Conservation (phyloP, 306 rosid genomes). For the Lathyrus sativus region DNA sequence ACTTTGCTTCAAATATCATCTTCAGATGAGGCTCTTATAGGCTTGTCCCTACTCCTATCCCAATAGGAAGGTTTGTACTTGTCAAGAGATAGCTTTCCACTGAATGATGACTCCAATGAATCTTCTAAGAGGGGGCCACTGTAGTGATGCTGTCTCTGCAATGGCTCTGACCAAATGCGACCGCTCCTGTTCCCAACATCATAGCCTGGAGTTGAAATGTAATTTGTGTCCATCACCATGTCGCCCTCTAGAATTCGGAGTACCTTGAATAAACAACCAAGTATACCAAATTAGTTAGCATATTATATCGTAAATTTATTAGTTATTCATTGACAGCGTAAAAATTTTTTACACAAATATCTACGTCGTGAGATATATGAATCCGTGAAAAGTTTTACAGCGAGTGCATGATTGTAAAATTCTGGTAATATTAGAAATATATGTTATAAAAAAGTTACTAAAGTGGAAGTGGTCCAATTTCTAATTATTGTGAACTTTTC, state of each 20-base stretch:
- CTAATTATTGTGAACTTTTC: background rate
- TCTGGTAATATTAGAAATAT: background rate
- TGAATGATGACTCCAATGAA: constrained; percentile 61
- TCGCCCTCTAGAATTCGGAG: constrained; percentile 95
- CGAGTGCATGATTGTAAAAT: background rate
- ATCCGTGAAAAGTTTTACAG: background rate
- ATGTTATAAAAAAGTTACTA: background rate
- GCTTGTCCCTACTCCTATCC: constrained; percentile 60
- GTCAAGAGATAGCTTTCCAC: constrained; percentile 72
- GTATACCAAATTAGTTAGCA: constrained; percentile 3
- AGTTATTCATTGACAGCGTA: background rate
- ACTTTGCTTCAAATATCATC: constrained; percentile 41
- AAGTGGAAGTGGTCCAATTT: background rate
- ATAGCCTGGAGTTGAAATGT: constrained; percentile 63
- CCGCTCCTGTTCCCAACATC: constrained; percentile 82
- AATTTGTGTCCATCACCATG: constrained; percentile 79
- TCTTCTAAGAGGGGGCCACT: constrained; percentile 64
- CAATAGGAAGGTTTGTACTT: constrained; percentile 61
- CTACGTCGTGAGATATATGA: background rate
- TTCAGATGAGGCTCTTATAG: constrained; percentile 59
- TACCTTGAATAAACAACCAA: constrained; percentile 56
- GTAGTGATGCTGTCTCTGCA: constrained; percentile 57
- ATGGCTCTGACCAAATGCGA: constrained; percentile 71
- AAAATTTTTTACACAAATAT: background rate
- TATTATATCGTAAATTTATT: background rate